These are phyloP conservation scores for Chlorella variabilis DNA, from an alignment of 163 green algal genomes.

Conservation along the genomic window DNA sequence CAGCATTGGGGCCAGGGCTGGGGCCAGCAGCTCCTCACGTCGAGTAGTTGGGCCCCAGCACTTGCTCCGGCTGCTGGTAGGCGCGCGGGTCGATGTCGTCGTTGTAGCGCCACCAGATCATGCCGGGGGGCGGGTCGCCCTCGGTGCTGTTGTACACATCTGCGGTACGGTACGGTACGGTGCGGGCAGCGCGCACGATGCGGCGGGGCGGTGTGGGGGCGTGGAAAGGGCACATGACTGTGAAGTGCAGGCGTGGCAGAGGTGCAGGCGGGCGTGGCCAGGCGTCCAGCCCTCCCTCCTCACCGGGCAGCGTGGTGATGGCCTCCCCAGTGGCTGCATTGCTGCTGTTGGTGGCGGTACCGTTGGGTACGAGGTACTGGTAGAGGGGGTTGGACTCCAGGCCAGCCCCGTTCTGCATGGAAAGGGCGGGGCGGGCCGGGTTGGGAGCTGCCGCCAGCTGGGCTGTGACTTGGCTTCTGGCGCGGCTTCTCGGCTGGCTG, in stretches of 20 bases:
- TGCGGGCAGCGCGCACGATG: not conserved
- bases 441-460: not conserved
- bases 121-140: conserved; percentile 50
- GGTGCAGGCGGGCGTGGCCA: no score
- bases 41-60: not conserved
- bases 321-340: not conserved
- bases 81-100: conserved; percentile 44
- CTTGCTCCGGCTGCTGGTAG: not conserved
- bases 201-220: not conserved
- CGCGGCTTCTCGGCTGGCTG: no score
- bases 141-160: conserved; percentile 51
- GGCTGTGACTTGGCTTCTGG: no score
- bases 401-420: not conserved
- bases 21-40: no score
- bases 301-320: conserved; percentile 9
- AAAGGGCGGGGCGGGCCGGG: not conserved
- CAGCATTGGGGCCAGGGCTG: no score
- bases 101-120: conserved; percentile 63
- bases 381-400: conserved; percentile 49
- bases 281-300: no score
- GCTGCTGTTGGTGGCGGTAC: conserved; percentile 6
- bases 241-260: not conserved
- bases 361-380: conserved; percentile 33
- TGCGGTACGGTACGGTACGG: conserved; percentile 22
- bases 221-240: not conserved